Base-by-base conservation (phyloP, 75 land plant species). In the Cryptomeria japonica region DNA sequence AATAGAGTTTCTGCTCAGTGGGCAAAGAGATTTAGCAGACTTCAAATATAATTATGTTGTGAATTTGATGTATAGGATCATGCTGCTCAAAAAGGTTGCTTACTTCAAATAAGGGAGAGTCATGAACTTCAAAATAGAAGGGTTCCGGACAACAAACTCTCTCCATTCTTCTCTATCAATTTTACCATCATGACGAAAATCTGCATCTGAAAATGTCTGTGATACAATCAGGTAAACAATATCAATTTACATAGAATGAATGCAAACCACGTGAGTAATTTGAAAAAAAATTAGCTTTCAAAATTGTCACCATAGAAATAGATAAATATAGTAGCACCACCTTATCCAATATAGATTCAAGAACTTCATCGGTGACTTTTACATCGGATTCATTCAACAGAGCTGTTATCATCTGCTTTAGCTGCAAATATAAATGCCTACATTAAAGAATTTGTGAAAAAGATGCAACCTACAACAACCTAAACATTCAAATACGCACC, bases 121-220 rank as follows among this genome's bases (percentile, higher is more conserved):
- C 95, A 94, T 94, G 73, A 92, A 92, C 89, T 87, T 94, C 42
- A 94, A 85, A 44, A 94, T 87, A 37, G 91, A 90, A 38, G 95
- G 95, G 73, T 94, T 93, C 73, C 85, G 88, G 73, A 87, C 14
- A 12, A 94, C 95, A 44, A 94, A 87, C 28, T 70, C 90, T 83
- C 90, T 88, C 95, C 95, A 94, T 80, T 94, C 95, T 25, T 93
- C 94, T 25, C 79, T 88, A 77, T 94, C 94, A 55, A 94, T 94
- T 78, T 86, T 94, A 11, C 93, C 95, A 87, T 94, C 95, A 38
- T 86, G 56, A 51, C 91, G 90, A 31, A 88, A 80, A 87, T 94
- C 95, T 14, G 97, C 99, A 87, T 98, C 99, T 53, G 91, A 90
- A 92, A 98, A 98, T 88, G 99, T 98, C 99, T 97, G 90, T 15